These are phyloP conservation scores for Botrytis fabae DNA, from an alignment of 2,329 filamentous ascomycete species.

Conservation along the genomic window DNA sequence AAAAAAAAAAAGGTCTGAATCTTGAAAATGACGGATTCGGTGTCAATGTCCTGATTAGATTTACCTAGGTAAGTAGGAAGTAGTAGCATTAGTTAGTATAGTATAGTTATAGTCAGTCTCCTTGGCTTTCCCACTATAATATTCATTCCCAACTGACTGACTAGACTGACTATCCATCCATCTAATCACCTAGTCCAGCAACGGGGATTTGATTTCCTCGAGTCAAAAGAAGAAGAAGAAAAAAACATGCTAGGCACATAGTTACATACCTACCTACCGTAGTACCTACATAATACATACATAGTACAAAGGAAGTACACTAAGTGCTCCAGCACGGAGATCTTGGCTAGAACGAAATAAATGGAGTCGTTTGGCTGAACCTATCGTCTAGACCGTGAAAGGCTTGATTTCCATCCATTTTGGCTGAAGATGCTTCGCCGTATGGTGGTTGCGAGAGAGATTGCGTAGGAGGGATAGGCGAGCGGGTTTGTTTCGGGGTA, in stretches of 20 bases:
- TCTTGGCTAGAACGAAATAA: neutral
- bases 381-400: conserved; percentile 10
- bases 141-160: neutral
- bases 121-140: neutral
- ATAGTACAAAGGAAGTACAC: neutral
- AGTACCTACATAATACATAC: too few relatives aligned
- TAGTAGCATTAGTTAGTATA: neutral
- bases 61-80: neutral
- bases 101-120: neutral
- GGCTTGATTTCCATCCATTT: neutral
- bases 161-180: too few relatives aligned
- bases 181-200: neutral
- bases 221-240: neutral
- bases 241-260: neutral
- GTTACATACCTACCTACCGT: neutral
- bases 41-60: neutral
- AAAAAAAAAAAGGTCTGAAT: neutral
- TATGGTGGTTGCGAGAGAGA: neutral
- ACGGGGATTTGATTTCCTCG: neutral
- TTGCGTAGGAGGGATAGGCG: conserved; percentile 7
- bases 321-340: neutral
- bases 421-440: neutral
- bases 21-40: neutral
- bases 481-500: neutral
- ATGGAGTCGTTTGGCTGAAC: neutral